A percentile compares a stretch with the other conserved stretches of the same genome.
These are phyloP conservation scores for Lodderomyces parapsilosis DNA, from an alignment of 1,139 yeast genomes.

Conservation along the genomic window DNA sequence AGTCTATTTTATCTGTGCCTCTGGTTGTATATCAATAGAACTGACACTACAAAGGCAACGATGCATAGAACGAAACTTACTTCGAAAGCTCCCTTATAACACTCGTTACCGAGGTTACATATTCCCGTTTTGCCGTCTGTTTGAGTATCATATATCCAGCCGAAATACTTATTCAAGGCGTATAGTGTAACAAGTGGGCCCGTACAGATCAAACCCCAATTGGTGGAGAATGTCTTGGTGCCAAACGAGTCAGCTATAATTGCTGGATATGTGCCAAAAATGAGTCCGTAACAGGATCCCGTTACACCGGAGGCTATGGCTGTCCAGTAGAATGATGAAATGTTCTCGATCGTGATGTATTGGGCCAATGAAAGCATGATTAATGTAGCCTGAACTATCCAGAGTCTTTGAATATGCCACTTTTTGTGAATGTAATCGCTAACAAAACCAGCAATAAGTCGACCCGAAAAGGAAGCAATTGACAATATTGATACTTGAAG, in stretches of 20 bases:
- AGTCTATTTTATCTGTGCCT: constrained; percentile 15
- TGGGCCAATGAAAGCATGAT: constrained; percentile 32
- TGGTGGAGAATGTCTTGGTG: constrained; percentile 39
- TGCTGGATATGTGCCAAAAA: constrained; percentile 48
- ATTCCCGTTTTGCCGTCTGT: constrained; percentile 32
- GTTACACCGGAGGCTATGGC: constrained; percentile 32
- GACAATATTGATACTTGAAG: constrained; percentile 45
- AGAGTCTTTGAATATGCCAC: constrained; percentile 36
- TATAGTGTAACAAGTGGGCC: constrained; percentile 40
- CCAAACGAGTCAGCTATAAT: constrained; percentile 47
- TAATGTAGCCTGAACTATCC: constrained; percentile 36
- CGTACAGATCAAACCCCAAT: constrained; percentile 47
- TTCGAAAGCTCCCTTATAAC: constrained; percentile 36
- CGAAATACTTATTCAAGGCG: constrained; percentile 40
- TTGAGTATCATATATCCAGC: constrained; percentile 36
- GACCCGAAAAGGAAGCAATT: constrained; percentile 39
- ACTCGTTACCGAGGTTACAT: constrained; percentile 37
- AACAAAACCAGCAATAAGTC: constrained; percentile 37
- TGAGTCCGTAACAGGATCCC: constrained; percentile 42
- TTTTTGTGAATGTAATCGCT: constrained; percentile 38
- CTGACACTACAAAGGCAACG: constrained; percentile 21
- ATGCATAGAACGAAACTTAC: constrained; percentile 28
- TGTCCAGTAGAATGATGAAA: constrained; percentile 25
- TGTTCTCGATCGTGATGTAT: constrained; percentile 27
- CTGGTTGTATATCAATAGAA: constrained; percentile 27